A percentile compares a stretch with the other conserved stretches of the same genome.
phyloP scores from a whole-genome alignment of 176 grass and related monocot genomes.

The Thinopyrum elongatum region DNA sequence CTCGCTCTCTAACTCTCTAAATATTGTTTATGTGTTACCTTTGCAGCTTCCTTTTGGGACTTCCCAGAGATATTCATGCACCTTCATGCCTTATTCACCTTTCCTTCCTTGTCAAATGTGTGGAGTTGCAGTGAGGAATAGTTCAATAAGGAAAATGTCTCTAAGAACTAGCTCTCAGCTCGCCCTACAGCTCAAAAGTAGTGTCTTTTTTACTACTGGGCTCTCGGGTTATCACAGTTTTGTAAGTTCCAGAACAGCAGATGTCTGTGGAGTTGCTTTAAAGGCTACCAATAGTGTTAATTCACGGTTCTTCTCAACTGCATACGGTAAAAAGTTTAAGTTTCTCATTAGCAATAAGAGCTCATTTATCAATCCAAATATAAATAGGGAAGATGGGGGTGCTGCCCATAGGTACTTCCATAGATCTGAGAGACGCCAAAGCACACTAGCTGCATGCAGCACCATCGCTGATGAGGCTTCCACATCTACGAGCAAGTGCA shows the following conservation, averaged over 20 bases:
- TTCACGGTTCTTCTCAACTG: slow-evolving; percentile 41
- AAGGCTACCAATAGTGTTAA: slow-evolving; percentile 24
- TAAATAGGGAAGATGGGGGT: slow-evolving; percentile 30
- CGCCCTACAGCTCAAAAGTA: slow-evolving; percentile 40
- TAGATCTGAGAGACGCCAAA: slow-evolving; percentile 50
- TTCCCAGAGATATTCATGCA: slow-evolving; percentile 47
- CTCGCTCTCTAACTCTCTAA: slow-evolving; percentile 7
- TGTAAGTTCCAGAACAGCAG: background rate
- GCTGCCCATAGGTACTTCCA: slow-evolving; percentile 21
- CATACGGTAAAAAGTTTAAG: slow-evolving; percentile 30
- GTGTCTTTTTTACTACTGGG: slow-evolving; percentile 48
- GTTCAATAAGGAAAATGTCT: slow-evolving; percentile 34
- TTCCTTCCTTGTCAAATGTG: slow-evolving; percentile 27
- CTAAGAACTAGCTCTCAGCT: slow-evolving; percentile 26
- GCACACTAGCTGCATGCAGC: slow-evolving; percentile 32
- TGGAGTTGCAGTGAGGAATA: slow-evolving; percentile 40
- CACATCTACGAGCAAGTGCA: slow-evolving; percentile 11
- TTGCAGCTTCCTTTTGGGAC: slow-evolving; percentile 60
- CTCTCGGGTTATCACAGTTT: slow-evolving; percentile 23
- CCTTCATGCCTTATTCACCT: slow-evolving; percentile 28
- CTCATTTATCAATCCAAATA: slow-evolving; percentile 11
- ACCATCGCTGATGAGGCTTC: slow-evolving; percentile 33
- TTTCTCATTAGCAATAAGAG: slow-evolving; percentile 25
- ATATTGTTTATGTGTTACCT: slow-evolving; percentile 19
- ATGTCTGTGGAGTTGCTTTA: slow-evolving; percentile 22